These are phyloP conservation scores for Colletotrichum godetiae DNA, from an alignment of 2,329 filamentous ascomycete species.

Conservation along the genomic window DNA sequence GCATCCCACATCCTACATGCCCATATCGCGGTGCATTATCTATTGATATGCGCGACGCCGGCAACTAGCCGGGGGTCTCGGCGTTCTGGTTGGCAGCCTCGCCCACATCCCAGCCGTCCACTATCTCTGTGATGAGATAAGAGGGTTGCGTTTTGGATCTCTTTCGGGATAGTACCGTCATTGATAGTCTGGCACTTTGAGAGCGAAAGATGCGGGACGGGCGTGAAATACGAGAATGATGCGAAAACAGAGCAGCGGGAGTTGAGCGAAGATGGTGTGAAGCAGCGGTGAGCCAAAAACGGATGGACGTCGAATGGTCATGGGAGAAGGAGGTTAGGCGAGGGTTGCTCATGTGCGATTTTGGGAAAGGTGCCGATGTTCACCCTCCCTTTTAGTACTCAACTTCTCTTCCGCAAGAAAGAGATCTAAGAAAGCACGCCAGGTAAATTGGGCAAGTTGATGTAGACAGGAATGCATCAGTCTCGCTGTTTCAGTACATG, in stretches of 20 bases:
- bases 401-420: not conserved
- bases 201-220: not conserved
- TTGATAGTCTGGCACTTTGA: not conserved
- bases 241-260: not conserved
- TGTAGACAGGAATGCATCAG: not conserved
- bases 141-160: conserved; percentile 30
- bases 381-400: not conserved
- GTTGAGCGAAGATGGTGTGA: conserved; percentile 27
- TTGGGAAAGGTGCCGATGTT: conserved; percentile 10
- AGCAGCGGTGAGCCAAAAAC: conserved; percentile 16
- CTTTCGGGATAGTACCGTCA: conserved; percentile 9
- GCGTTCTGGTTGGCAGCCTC: conserved; percentile 19
- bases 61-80: conserved; percentile 14
- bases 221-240: conserved; percentile 5
- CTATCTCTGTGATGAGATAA: conserved; percentile 24
- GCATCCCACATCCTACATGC: not conserved
- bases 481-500: not conserved
- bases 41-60: conserved; percentile 31
- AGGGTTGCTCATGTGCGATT: conserved; percentile 5
- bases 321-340: conserved; percentile 3
- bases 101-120: conserved; percentile 7
- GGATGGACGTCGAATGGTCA: not conserved
- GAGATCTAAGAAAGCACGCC: not conserved
- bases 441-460: not conserved
- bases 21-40: conserved; percentile 32